Evolutionary conservation across 345 rosid genomes (phyloP), one percentile per base, ranked within the genome.

Genomic region (Adansonia digitata): DNA sequence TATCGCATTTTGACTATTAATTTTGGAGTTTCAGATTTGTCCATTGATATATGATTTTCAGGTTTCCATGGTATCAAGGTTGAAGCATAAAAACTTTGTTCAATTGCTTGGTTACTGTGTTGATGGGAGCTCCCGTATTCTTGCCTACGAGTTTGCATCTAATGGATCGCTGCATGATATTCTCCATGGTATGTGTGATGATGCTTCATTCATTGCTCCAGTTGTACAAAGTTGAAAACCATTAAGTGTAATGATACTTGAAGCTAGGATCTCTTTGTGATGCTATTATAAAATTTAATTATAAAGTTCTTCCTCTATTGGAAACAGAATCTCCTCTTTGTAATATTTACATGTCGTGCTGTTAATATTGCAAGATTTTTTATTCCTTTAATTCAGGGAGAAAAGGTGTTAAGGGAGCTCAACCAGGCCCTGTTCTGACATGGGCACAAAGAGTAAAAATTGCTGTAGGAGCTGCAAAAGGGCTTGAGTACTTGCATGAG

Each of bases 391-490:
- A 59, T 72, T 56, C 86, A 92, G 97, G 97, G 74, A 86, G 90
- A 76, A 91, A 92, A 79, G 97, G 91, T 60, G 91, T 90, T 75
- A 91, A 89, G 72, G 97, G 92, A 73, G 92, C 97, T 45, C 91
- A 90, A 56, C 97, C 94, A 73, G 94, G 91, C 45, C 94, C 90
- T 43, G 88, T 86, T 5, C 84, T 91, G 49, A 83, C 91, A 15
- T 91, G 97, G 97, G 82, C 83, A 52, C 92, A 88, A 69, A 87
- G 97, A 52, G 94, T 92, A 60, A 87, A 86, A 78, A 92, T 92
- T 77, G 94, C 97, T 59, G 92, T 92, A 66, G 92, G 92, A 73
- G 97, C 97, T 72, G 97, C 97, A 24, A 86, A 84, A 85, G 97
- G 97, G 62, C 86, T 92, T 52, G 94, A 90, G 66, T 90, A 92